A percentile compares a stretch with the other conserved stretches of the same genome.
These are phyloP conservation scores for Moesziomyces sp. DNA, from an alignment of 1,284 basidiomycete genomes.

Conservation along the genomic window DNA sequence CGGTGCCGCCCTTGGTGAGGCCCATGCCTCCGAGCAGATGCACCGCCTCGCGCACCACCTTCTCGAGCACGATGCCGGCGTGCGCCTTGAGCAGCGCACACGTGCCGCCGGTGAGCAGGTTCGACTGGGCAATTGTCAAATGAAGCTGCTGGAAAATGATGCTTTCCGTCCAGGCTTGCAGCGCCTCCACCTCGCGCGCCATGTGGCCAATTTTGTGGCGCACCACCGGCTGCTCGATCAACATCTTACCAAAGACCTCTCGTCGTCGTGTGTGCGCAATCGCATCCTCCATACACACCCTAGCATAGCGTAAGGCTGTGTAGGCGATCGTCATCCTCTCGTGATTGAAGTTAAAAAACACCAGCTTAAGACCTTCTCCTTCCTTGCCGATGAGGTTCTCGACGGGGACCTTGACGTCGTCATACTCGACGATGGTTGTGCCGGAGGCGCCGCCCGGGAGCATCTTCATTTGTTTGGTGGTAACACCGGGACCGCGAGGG, in stretches of 20 bases:
- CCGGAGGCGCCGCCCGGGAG: constrained; percentile 62
- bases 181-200: constrained; percentile 59
- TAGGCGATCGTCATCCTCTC: constrained; percentile 56
- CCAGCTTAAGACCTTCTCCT: constrained; percentile 50
- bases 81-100: constrained; percentile 60
- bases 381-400: constrained; percentile 67
- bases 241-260: constrained; percentile 55
- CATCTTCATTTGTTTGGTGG: constrained; percentile 65
- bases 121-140: constrained; percentile 43
- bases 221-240: constrained; percentile 62
- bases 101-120: constrained; percentile 52
- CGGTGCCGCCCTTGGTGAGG: constrained; percentile 54
- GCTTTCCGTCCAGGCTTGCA: constrained; percentile 56
- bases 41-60: constrained; percentile 50
- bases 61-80: constrained; percentile 56
- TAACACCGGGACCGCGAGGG: constrained; percentile 50
- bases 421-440: constrained; percentile 67
- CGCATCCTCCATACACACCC: constrained; percentile 56
- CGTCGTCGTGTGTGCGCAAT: constrained; percentile 48
- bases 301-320: constrained; percentile 49
- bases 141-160: constrained; percentile 52
- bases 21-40: constrained; percentile 59
- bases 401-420: constrained; percentile 65
- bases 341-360: constrained; percentile 55
- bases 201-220: constrained; percentile 61